phyloP scores from a whole-genome alignment of 1,284 basidiomycete genomes.

The Cryptococcus amylolentus region DNA sequence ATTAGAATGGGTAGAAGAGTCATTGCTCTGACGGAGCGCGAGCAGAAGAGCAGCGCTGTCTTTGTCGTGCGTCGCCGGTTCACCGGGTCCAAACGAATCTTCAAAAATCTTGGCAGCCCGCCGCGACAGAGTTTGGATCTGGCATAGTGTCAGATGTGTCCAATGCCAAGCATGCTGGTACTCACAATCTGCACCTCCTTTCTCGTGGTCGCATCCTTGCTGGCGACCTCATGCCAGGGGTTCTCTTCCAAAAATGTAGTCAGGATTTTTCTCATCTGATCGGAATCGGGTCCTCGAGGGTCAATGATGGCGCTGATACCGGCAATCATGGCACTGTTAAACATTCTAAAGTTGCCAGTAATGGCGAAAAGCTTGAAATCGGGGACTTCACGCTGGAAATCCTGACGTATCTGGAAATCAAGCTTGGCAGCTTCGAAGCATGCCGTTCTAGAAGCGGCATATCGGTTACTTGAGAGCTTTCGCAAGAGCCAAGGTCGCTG shows the following conservation, averaged over 20 bases:
- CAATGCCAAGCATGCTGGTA: neutral
- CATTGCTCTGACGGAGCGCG: conserved; percentile 39
- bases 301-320: conserved; percentile 50
- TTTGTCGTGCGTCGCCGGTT: conserved; percentile 37
- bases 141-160: neutral
- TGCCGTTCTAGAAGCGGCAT: conserved; percentile 40
- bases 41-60: conserved; percentile 44
- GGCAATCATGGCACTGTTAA: conserved; percentile 50
- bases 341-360: conserved; percentile 46
- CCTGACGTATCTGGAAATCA: conserved; percentile 46
- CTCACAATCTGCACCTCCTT: conserved; percentile 49
- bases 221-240: conserved; percentile 38
- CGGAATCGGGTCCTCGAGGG: conserved; percentile 43
- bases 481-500: conserved; percentile 47
- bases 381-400: conserved; percentile 40
- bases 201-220: conserved; percentile 47
- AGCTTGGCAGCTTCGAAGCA: conserved; percentile 49
- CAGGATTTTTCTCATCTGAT: conserved; percentile 46
- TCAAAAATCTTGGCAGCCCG: conserved; percentile 46
- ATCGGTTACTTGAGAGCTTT: conserved; percentile 41
- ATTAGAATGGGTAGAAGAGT: conserved; percentile 14
- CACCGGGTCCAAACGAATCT: conserved; percentile 41
- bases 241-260: conserved; percentile 48
- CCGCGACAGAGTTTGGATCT: conserved; percentile 47
- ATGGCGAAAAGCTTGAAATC: conserved; percentile 30